Conservation (phyloP, 306 rosid species). For the Albizia julibrissin region DNA sequence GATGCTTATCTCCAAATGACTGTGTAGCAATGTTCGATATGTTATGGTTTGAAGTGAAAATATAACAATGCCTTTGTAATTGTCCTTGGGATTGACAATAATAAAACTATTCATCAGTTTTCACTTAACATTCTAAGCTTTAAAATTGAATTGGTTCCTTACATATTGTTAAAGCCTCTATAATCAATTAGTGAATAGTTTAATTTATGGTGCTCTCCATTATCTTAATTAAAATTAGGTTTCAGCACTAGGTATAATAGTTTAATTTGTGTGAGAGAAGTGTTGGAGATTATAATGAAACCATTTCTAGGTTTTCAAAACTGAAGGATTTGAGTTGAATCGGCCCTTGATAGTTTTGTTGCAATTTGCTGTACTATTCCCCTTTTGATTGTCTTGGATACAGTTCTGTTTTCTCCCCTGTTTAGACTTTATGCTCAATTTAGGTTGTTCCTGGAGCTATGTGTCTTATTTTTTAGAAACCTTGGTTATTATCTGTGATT, state of each 20-base stretch:
- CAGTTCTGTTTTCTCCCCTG: neutral
- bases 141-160: neutral
- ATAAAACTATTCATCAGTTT: neutral
- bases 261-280: neutral
- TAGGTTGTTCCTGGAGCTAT: constrained; percentile 13
- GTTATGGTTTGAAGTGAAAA: neutral
- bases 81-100: neutral
- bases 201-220: neutral
- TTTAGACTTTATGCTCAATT: constrained; percentile 1
- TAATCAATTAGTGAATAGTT: neutral
- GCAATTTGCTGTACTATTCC: neutral
- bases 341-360: neutral
- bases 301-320: neutral
- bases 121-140: neutral
- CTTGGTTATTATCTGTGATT: neutral
- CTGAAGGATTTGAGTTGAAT: neutral
- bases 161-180: neutral
- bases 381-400: constrained; percentile 10
- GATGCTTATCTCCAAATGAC: neutral
- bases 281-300: neutral
- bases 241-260: neutral
- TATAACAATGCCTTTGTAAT: neutral
- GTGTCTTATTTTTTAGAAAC: constrained; percentile 6
- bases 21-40: constrained; percentile 4
- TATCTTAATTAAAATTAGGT: neutral